Evolutionary conservation across 352 stramenopile genomes (phyloP), one percentile per base, ranked within the genome.

Genomic region (Phytophthora nicotianae): DNA sequence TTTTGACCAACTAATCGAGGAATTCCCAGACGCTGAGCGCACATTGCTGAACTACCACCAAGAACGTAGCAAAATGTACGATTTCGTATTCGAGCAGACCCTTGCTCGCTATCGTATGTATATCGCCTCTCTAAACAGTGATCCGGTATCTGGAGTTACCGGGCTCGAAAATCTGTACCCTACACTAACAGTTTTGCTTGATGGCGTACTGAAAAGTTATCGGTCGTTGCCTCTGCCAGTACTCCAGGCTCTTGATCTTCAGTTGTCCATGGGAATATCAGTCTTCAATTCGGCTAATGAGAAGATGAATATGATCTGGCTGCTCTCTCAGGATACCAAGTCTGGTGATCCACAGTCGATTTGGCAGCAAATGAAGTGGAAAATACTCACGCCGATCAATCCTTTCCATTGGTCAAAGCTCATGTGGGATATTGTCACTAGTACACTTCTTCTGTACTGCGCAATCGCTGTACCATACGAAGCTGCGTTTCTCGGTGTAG

Each of bases 1-100:
- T 38, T 94, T 94, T 50, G 83, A 92, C 49, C 61, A 73, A 7
- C 65, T 94, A 1, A 79, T 94, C n/a, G 81, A 93, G 46, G 83
- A 92, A 58, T 92, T 88, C 32, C 83, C 85, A 0, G 85, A 93
- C 17, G 84, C 79, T 3, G 83, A 94, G 38, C 62, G 73, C 16
- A 80, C 80, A 10, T 37, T 94, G 21, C 52, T 84, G 10, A 69
- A 69, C 6, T 91, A 90, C 38, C 81, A 94, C 32, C 42, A 81
- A 2, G 77, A 88, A 24, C 74, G 81, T 35, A 89, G 77, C 26
- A 61, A 68, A 17, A 70, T 88, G 23, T 90, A 92, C 42, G 70
- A 90, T 47, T 73, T 78, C 11, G 83, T 90, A 5, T 90, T 86
- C 17, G 69, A 91, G 17, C 83, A 91, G 53, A 89, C 83, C 0